Evolutionary conservation across 2,329 filamentous ascomycete genomes (phyloP).

Genomic region (Penicillium sp.): DNA sequence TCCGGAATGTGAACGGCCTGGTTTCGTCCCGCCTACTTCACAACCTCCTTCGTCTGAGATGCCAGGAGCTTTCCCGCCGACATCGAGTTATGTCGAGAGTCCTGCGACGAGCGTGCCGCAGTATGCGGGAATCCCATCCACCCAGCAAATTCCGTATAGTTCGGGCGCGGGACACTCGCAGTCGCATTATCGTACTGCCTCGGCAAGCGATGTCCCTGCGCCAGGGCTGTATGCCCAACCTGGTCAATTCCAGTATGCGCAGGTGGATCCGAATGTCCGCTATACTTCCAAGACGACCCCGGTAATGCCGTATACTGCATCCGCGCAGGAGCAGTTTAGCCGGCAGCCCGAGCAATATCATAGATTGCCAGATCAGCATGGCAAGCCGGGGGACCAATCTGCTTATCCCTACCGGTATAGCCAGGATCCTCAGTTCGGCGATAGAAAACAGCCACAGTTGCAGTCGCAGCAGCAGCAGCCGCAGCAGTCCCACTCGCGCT

Average conservation of each 20-base stretch:
- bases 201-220: constrained; percentile 27
- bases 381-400: constrained; percentile 20
- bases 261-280: constrained; percentile 44
- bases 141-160: constrained; percentile 26
- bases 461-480: constrained; percentile 8
- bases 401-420: constrained; percentile 28
- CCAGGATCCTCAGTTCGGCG: constrained; percentile 20
- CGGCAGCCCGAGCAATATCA: constrained; percentile 26
- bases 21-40: constrained; percentile 45
- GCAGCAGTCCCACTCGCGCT: constrained; percentile 9
- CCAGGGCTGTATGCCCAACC: constrained; percentile 34
- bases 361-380: constrained; percentile 1
- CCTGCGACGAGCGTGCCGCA: constrained; percentile 32
- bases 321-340: constrained; percentile 31
- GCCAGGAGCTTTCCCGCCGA: constrained; percentile 37
- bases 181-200: constrained; percentile 38
- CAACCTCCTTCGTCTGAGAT: constrained; percentile 31
- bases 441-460: constrained; percentile 1
- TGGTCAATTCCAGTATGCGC: constrained; percentile 43
- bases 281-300: constrained; percentile 39
- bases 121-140: constrained; percentile 32
- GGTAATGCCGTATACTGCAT: constrained; percentile 29
- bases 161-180: constrained; percentile 22
- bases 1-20: constrained; percentile 46
- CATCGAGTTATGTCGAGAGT: constrained; percentile 27